phyloP scores from a whole-genome alignment of 768 basidiomycete species.

The Lactarius vividus region DNA sequence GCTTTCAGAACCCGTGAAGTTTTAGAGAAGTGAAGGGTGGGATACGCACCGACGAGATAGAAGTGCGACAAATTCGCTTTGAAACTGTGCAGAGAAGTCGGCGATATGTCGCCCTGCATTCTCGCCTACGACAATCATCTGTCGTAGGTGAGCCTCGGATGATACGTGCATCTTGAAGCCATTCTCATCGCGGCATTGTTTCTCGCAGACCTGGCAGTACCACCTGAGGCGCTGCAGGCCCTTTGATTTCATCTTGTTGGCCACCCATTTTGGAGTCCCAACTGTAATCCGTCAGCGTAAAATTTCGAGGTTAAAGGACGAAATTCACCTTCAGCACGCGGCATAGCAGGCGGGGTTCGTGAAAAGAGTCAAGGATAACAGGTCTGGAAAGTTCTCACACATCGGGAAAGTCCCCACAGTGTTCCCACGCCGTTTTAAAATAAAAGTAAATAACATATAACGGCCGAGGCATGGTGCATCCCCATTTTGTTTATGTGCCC shows the following conservation, averaged over 20 bases:
- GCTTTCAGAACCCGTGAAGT: slow-evolving; percentile 12
- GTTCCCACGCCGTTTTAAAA: no score
- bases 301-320: not conserved
- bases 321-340: slow-evolving; percentile 26
- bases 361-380: not conserved
- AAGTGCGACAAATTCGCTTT: slow-evolving; percentile 87
- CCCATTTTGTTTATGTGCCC: no score
- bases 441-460: no score
- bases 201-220: slow-evolving; percentile 99
- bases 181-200: slow-evolving; percentile 98
- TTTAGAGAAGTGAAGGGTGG: not conserved
- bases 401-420: no score
- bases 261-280: slow-evolving; percentile 85
- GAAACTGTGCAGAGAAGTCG: slow-evolving; percentile 85
- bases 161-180: slow-evolving; percentile 95
- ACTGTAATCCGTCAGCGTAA: slow-evolving; percentile 40
- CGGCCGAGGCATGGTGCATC: no score
- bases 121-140: slow-evolving; percentile 97
- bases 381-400: no score
- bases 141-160: slow-evolving; percentile 87
- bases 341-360: slow-evolving; percentile 13
- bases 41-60: slow-evolving; percentile 72
- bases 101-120: slow-evolving; percentile 89
- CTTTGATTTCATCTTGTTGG: slow-evolving; percentile 97
- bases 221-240: slow-evolving; percentile 93